phyloP scores from a whole-genome alignment of 208 protist species.

The Naegleria fowleri region DNA sequence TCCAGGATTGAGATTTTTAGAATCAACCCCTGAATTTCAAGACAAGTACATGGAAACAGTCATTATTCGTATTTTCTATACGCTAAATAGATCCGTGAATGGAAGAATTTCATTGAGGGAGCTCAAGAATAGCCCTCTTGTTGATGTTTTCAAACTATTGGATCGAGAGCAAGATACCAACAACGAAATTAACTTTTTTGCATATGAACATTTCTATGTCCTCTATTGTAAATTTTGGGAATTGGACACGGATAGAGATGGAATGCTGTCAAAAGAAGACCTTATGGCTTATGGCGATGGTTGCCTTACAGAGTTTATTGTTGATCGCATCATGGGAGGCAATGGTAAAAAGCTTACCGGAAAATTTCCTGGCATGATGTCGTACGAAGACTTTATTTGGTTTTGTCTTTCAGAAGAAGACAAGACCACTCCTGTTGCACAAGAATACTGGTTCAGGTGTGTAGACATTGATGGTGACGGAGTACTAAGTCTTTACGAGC shows the following conservation, averaged over 20 bases:
- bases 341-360: constrained; percentile 51
- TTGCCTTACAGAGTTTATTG: constrained; percentile 66
- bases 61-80: constrained; percentile 88
- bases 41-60: constrained; percentile 86
- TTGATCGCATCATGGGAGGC: constrained; percentile 67
- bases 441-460: constrained; percentile 89
- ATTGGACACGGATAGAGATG: constrained; percentile 87
- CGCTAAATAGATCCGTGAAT: constrained; percentile 68
- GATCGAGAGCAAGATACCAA: constrained; percentile 79
- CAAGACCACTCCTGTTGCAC: constrained; percentile 73
- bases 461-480: constrained; percentile 88
- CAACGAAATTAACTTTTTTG: constrained; percentile 76
- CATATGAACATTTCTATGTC: constrained; percentile 98
- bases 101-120: constrained; percentile 69
- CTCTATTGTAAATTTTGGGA: constrained; percentile 98
- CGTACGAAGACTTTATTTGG: constrained; percentile 90
- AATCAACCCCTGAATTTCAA: constrained; percentile 85
- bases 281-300: constrained; percentile 70
- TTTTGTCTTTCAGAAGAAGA: constrained; percentile 91
- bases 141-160: constrained; percentile 67
- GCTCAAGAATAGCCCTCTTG: constrained; percentile 60
- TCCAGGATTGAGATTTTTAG: constrained; percentile 82
- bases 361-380: constrained; percentile 55
- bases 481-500: constrained; percentile 78
- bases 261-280: constrained; percentile 73